Conservation (phyloP, 768 basidiomycete species). For the Hericium rajendrae region DNA sequence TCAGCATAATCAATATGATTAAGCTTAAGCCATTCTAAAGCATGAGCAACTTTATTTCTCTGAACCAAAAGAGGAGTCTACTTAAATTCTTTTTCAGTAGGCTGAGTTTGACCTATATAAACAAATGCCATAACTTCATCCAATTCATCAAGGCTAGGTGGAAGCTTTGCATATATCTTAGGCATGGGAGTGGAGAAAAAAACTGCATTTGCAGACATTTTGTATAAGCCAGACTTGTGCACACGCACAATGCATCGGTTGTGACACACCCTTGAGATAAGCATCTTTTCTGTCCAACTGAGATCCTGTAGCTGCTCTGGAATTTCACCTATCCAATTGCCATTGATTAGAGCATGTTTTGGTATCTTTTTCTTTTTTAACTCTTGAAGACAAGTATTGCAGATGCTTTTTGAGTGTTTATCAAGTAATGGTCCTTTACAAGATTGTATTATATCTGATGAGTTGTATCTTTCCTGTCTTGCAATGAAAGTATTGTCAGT, state of each 20-base stretch:
- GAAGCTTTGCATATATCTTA: conserved; percentile 7
- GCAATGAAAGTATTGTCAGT: background rate
- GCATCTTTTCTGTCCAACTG: conserved; percentile 22
- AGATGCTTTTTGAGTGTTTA: background rate
- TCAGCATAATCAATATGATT: conserved; percentile 13
- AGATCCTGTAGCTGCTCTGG: conserved; percentile 20
- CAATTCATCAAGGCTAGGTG: conserved; percentile 9
- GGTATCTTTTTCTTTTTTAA: conserved; percentile 14
- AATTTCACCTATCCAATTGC: conserved; percentile 27
- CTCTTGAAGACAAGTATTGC: background rate
- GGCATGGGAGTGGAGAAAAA: conserved; percentile 9
- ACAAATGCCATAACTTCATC: conserved; percentile 20
- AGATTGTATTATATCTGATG: background rate
- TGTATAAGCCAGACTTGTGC: conserved; percentile 16
- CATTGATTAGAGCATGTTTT: conserved; percentile 22
- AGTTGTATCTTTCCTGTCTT: background rate
- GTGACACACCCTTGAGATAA: conserved; percentile 20
- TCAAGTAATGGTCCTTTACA: background rate
- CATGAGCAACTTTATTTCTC: conserved; percentile 8
- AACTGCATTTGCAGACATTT: conserved; percentile 12
- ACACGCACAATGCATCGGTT: conserved; percentile 25
- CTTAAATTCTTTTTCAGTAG: conserved; percentile 20
- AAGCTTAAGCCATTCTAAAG: conserved; percentile 15
- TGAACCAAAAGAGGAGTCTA: conserved; percentile 17
- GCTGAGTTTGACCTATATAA: conserved; percentile 20